Conservation (phyloP, 495 filamentous ascomycete species). For the Evansstolkia leycettana region DNA sequence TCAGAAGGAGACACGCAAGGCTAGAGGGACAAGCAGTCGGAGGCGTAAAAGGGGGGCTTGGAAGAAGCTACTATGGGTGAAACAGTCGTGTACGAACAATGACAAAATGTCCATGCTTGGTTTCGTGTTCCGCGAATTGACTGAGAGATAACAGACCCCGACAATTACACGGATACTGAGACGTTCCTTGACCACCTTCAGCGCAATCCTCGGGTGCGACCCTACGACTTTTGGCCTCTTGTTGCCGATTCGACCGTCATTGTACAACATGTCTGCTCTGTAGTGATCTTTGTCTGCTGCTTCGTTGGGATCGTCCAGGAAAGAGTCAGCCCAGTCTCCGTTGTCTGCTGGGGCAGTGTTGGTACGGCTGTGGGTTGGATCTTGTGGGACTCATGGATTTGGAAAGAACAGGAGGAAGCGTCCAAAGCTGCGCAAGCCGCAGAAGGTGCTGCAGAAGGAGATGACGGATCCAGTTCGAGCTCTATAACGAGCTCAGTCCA, state of each 20-base stretch:
- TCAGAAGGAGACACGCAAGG: conserved; percentile 33
- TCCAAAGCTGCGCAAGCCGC: conserved; percentile 12
- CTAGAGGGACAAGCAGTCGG: conserved; percentile 42
- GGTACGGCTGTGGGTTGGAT: conserved; percentile 82
- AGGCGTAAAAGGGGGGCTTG: conserved; percentile 57
- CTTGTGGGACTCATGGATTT: conserved; percentile 81
- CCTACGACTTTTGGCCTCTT: conserved; percentile 96
- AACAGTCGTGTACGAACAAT: conserved; percentile 66
- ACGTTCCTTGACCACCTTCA: conserved; percentile 95
- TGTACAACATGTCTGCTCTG: conserved; percentile 89
- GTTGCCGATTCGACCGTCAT: conserved; percentile 94
- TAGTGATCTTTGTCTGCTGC: conserved; percentile 86
- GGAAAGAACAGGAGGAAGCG: conserved; percentile 43
- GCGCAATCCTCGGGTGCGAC: conserved; percentile 83
- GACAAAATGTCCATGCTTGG: neutral
- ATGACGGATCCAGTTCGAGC: conserved; percentile 34
- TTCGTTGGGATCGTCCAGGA: conserved; percentile 85
- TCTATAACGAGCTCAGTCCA: conserved; percentile 30
- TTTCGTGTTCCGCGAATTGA: conserved; percentile 1
- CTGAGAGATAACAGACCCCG: conserved; percentile 55
- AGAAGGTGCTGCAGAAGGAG: conserved; percentile 26
- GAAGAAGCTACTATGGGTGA: conserved; percentile 97
- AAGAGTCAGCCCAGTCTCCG: conserved; percentile 69
- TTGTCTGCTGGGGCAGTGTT: conserved; percentile 73
- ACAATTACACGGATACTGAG: conserved; percentile 95